Base-by-base conservation (phyloP, 2,329 filamentous ascomycete genomes). In the Achaetomium macrosporum region DNA sequence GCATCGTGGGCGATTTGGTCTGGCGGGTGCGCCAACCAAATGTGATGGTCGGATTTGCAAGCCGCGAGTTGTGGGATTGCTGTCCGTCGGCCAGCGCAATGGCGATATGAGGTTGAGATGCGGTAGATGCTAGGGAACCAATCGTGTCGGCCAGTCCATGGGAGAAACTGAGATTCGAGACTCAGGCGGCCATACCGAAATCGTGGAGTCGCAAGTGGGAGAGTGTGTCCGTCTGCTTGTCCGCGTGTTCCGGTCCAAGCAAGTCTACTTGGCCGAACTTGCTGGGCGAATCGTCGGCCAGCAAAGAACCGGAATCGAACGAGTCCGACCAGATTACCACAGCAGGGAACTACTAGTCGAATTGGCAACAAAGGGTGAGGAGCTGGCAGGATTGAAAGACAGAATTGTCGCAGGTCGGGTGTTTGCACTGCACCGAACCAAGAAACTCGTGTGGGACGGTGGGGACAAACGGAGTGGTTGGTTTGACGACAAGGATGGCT, bases 1-100 rank as follows among this genome's bases (percentile, higher is more conserved):
- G 53, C 62, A 63, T 63, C 47, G 51, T 31, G 40, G 50, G 54
- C 47, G 37, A 44, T 19, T 35, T 47, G 43, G 12, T 51, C 4
- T 25, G 25, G 45, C 43, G 40, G 20, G 17, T 13, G 12, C 20
- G 29, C 35, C 3, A 4, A 35, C 10, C 15, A 9, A 15, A 35
- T 35, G 4, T 15, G 35, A 13, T 29, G 12, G 31, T 15, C 43
- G 50, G 35, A n/a, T 39, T 36, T 20, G 39, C 6, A n/a, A 31
- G 13, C 16, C 37, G 11, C 17, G 10, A 13, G 9, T 15, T 5
- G 36, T 12, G 19, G 16, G 7, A 17, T n/a, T 11, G 33, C 15
- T 11, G 42, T 17, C 16, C 13, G 7, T 15, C 17, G n/a, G 33
- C 31, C 17, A 10, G 29, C 19, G 17, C 15, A 33, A 25, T 25